Percentiles rank a stretch among this genome's conserved stretches.
Conservation (phyloP, 2,329 filamentous ascomycete species). For the Epichloe sp. region DNA sequence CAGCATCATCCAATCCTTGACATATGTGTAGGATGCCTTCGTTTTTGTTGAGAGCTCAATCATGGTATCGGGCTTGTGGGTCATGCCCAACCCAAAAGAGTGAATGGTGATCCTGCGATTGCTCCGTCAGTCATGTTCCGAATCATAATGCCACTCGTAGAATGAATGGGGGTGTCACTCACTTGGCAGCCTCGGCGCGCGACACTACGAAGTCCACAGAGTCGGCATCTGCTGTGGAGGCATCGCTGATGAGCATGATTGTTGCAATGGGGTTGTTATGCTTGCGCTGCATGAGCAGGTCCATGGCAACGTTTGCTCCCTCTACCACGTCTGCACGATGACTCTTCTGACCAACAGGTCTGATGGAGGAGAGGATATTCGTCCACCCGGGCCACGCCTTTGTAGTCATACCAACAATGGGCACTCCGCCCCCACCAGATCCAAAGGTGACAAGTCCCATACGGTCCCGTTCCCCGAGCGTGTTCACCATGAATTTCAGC, state of each 20-base stretch:
- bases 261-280: constrained; percentile 90
- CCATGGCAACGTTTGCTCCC: constrained; percentile 96
- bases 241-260: constrained; percentile 94
- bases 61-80: constrained; percentile 97
- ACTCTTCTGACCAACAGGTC: constrained; percentile 92
- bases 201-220: constrained; percentile 97
- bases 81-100: constrained; percentile 90
- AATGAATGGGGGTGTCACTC: constrained; percentile 20
- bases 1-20: constrained; percentile 99
- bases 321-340: constrained; percentile 93
- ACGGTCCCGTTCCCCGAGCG: constrained; percentile 80
- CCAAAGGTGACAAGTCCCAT: constrained; percentile 98
- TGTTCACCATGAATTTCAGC: constrained; percentile 80
- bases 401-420: constrained; percentile 94
- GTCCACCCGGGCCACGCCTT: constrained; percentile 90
- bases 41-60: constrained; percentile 91
- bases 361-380: constrained; percentile 73
- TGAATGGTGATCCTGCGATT: constrained; percentile 75
- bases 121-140: not conserved
- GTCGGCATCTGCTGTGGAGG: constrained; percentile 83
- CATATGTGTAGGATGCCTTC: constrained; percentile 94
- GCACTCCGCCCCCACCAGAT: constrained; percentile 82
- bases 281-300: constrained; percentile 93
- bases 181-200: constrained; percentile 91
- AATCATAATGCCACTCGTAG: no score